Percentiles rank a stretch among this genome's conserved stretches.
Evolutionary conservation across 148 eudicot species (phyloP).

Genomic region (Persicaria maculosa): DNA sequence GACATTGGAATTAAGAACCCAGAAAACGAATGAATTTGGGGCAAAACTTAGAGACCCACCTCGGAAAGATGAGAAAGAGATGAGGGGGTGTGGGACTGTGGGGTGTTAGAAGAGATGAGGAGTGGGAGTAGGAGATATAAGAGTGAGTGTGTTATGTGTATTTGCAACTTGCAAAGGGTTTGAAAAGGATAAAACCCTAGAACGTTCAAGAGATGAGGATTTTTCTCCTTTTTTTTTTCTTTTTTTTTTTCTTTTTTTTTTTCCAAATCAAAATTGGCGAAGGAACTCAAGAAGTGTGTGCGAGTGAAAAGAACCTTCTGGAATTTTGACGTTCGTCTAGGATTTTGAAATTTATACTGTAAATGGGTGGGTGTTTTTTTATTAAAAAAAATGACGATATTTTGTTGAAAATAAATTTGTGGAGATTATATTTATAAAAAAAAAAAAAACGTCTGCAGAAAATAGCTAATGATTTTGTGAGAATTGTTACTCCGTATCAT

Average conservation of each 20-base stretch:
- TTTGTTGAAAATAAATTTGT: too few species aligned
- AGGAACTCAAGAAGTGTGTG: background rate
- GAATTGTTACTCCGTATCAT: too few species aligned
- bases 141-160: conserved; percentile 6
- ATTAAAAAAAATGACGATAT: too few species aligned
- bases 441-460: too few species aligned
- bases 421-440: too few species aligned
- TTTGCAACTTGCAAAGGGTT: background rate
- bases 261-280: background rate
- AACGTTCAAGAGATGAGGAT: conserved; percentile 19
- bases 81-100: background rate
- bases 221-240: background rate
- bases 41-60: background rate
- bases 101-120: background rate
- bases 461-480: too few species aligned
- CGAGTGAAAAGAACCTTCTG: background rate
- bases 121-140: conserved; percentile 8
- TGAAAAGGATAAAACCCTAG: conserved; percentile 58
- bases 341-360: background rate
- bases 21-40: background rate
- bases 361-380: too few species aligned
- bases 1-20: background rate
- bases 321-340: background rate
- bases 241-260: background rate
- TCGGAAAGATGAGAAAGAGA: background rate